Percentiles rank a stretch among this genome's conserved stretches.
phyloP scores from a whole-genome alignment of 202 grass and related monocot genomes.

The Carex arenaria region DNA sequence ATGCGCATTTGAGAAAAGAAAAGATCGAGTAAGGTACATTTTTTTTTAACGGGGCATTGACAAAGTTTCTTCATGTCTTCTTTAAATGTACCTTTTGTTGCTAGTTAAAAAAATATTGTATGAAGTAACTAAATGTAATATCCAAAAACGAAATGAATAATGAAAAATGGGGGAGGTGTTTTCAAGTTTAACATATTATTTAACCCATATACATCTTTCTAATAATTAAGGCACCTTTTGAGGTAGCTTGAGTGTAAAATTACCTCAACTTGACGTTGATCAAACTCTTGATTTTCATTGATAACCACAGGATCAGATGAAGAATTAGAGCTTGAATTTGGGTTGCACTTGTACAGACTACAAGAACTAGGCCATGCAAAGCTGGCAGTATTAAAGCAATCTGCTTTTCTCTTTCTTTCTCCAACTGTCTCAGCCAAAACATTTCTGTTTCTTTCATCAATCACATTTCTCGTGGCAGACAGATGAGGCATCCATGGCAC shows the following conservation, averaged over 20 bases:
- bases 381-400: neutral
- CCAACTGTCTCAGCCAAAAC: neutral
- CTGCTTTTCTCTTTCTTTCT: conserved; percentile 5
- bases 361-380: neutral
- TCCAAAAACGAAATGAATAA: neutral
- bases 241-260: neutral
- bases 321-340: conserved; percentile 6
- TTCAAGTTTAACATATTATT: neutral
- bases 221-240: neutral
- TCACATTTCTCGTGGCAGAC: neutral
- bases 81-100: neutral
- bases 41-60: no score
- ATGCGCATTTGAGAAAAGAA: no score
- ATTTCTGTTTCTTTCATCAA: neutral
- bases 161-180: neutral
- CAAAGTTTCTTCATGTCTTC: neutral
- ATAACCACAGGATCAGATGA: conserved; percentile 7
- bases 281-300: neutral
- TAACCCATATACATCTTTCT: neutral
- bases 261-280: conserved; percentile 2
- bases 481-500: neutral
- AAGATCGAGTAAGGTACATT: no score
- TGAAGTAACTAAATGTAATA: no score
- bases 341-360: neutral
- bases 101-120: no score